Evolutionary conservation across 2,329 filamentous ascomycete species (phyloP).

Genomic region (Amphichorda felina): DNA sequence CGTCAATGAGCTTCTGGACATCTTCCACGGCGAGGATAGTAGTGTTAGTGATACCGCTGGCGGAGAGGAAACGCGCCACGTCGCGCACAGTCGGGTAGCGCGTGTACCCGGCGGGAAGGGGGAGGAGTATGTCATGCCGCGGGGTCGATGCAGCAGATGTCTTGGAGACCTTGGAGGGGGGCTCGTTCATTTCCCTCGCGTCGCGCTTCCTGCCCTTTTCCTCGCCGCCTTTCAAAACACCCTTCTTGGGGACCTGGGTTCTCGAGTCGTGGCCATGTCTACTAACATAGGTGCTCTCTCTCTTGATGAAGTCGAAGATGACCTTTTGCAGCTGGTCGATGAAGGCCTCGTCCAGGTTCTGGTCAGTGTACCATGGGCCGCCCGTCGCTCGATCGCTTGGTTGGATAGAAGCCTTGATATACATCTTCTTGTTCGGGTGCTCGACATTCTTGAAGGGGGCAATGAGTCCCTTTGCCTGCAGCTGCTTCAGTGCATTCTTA

Average conservation of each 20-base stretch:
- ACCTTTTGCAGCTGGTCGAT: slow-evolving; percentile 65
- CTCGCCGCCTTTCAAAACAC: slow-evolving; percentile 35
- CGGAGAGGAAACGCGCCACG: slow-evolving; percentile 64
- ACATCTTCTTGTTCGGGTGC: slow-evolving; percentile 86
- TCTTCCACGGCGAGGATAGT: slow-evolving; percentile 61
- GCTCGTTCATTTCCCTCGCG: slow-evolving; percentile 24
- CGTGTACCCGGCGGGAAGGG: slow-evolving; percentile 54
- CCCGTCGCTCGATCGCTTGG: slow-evolving; percentile 87
- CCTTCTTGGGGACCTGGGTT: slow-evolving; percentile 42
- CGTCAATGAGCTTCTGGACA: slow-evolving; percentile 75
- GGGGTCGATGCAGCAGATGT: slow-evolving; percentile 9
- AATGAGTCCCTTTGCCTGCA: slow-evolving; percentile 74
- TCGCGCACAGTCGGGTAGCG: slow-evolving; percentile 71
- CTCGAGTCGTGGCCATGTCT: slow-evolving; percentile 15
- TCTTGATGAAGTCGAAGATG: slow-evolving; percentile 62
- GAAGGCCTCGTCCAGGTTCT: slow-evolving; percentile 79
- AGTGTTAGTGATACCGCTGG: slow-evolving; percentile 58
- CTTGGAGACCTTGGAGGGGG: slow-evolving; percentile 13
- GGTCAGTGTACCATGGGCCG: slow-evolving; percentile 89
- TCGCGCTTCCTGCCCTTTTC: slow-evolving; percentile 36
- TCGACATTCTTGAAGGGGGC: slow-evolving; percentile 87
- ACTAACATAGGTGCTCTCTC: slow-evolving; percentile 56
- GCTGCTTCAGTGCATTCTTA: slow-evolving; percentile 69
- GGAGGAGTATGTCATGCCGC: slow-evolving; percentile 30
- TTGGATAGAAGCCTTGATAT: slow-evolving; percentile 76